These are phyloP conservation scores for Pleurotus citrinopileatus DNA, from an alignment of 768 basidiomycete genomes.

Conservation along the genomic window DNA sequence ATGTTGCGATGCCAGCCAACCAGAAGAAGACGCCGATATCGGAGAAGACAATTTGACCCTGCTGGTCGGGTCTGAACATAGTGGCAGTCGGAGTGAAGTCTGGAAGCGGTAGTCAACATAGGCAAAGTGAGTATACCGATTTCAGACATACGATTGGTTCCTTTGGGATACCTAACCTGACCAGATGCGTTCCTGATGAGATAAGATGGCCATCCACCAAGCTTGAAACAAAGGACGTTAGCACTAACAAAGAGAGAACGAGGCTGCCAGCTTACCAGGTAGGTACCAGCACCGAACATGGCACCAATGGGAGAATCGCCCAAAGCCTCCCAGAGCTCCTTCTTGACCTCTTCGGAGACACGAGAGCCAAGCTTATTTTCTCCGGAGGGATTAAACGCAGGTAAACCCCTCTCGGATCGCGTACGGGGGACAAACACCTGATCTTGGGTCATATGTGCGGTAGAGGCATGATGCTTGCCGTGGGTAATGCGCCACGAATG, in stretches of 20 bases:
- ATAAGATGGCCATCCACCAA: slow-evolving; percentile 87
- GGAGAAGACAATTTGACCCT: slow-evolving; percentile 72
- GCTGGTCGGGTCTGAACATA: slow-evolving; percentile 86
- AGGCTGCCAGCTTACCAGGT: slow-evolving; percentile 62
- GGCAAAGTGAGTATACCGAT: not conserved
- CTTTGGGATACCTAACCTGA: slow-evolving; percentile 73
- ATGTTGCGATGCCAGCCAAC: slow-evolving; percentile 54
- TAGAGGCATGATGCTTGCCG: slow-evolving; percentile 93
- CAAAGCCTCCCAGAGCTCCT: slow-evolving; percentile 80
- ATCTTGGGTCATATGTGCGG: slow-evolving; percentile 90
- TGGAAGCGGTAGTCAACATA: slow-evolving; percentile 16
- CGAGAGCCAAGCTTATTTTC: slow-evolving; percentile 66
- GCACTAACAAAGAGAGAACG: slow-evolving; percentile 1
- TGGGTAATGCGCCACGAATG: slow-evolving; percentile 96
- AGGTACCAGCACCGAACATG: slow-evolving; percentile 46
- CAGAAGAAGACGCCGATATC: slow-evolving; percentile 80
- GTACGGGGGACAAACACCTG: slow-evolving; percentile 95
- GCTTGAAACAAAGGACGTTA: slow-evolving; percentile 30
- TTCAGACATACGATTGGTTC: slow-evolving; percentile 76
- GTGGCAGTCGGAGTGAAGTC: slow-evolving; percentile 76
- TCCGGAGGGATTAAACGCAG: slow-evolving; percentile 61
- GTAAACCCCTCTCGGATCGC: slow-evolving; percentile 67
- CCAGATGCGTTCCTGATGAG: slow-evolving; percentile 82
- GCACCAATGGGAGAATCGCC: slow-evolving; percentile 88
- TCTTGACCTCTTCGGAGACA: slow-evolving; percentile 63